A percentile compares a stretch with the other conserved stretches of the same genome.
Conservation (phyloP, 208 protist species). For the Trypanosoma rangeli region DNA sequence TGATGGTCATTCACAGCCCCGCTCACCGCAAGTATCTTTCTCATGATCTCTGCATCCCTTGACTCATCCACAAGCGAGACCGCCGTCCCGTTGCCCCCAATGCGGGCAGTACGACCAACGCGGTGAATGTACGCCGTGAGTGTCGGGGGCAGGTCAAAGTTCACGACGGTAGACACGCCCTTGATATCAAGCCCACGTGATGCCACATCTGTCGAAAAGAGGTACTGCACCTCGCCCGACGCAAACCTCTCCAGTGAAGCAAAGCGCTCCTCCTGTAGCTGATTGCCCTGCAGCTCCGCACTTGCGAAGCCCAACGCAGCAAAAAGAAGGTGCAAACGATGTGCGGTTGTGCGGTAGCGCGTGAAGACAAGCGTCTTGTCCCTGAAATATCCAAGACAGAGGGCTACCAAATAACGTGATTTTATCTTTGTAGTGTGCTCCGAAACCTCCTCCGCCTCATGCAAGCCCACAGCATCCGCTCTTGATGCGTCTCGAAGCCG, state of each 20-base stretch:
- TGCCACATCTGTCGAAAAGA: constrained; percentile 92
- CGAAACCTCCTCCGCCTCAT: constrained; percentile 12
- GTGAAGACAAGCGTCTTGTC: constrained; percentile 89
- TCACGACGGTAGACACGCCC: constrained; percentile 96
- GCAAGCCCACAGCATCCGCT: constrained; percentile 9
- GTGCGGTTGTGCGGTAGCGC: constrained; percentile 79
- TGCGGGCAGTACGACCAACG: constrained; percentile 97
- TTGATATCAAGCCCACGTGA: constrained; percentile 97
- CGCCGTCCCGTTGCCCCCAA: constrained; percentile 90
- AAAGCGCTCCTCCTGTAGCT: constrained; percentile 86
- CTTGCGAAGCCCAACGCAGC: constrained; percentile 60
- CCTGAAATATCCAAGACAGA: constrained; percentile 78
- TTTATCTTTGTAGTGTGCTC: constrained; percentile 79
- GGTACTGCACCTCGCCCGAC: constrained; percentile 68
- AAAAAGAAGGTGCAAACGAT: constrained; percentile 83
- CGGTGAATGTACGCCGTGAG: constrained; percentile 99
- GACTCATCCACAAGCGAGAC: constrained; percentile 94
- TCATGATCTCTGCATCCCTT: constrained; percentile 83
- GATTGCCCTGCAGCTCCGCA: constrained; percentile 85
- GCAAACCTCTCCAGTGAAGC: constrained; percentile 79
- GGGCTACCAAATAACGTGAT: constrained; percentile 75
- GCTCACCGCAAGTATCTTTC: constrained; percentile 86
- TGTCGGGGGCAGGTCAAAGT: constrained; percentile 96
- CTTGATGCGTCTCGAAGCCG: constrained; percentile 36
- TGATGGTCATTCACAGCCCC: constrained; percentile 74